Evolutionary conservation across 805 yeast genomes (phyloP), one percentile per base, ranked within the genome.

Genomic region (Candida chauliodis): DNA sequence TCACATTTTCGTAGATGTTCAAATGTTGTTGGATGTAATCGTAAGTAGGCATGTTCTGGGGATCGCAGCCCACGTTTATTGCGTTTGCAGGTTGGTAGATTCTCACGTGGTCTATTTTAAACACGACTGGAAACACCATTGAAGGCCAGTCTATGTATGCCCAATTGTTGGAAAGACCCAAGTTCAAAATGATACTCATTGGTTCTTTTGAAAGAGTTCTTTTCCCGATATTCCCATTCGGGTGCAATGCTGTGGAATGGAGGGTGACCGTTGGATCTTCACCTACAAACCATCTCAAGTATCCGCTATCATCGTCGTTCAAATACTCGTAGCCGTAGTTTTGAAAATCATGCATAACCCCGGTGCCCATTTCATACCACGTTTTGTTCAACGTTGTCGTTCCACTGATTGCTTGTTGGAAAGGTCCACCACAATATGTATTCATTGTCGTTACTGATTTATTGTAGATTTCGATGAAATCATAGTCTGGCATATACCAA

Each of bases 131-230:
- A 76, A 91, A 91, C 30, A 63, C 62, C 43, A 89, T 67, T 4
- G 79, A 67, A 30, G 80, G 78, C 96, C 96, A 91, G 63, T 89
- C 91, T 46, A 91, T 91, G 59, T 85, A 87, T 5, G 93, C 86
- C 98, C 98, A 91, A 44, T 79, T 84, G 53, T 81, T 84, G 11
- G 97, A 90, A 38, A 91, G 66, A 70, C 96, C 99, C 63, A 91
- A 63, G 59, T 91, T 91, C 71, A 91, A 53, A 47, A 91, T 64
- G 42, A 91, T 74, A 2, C 95, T 74, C 97, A 91, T 89, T 47
- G 98, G 98, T 57, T 91, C 99, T 58, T 84, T 82, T 18, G 93
- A 72, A 20, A 91, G 75, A 47, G 76, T 62, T 60, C 98, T 79
- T 83, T 84, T 78, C 28, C 78, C 93, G 47, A 91, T 66, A 59